Evolutionary conservation across 2,329 filamentous ascomycete species (phyloP), one percentile per base, ranked within the genome.

Genomic region (Bertia moriformis): DNA sequence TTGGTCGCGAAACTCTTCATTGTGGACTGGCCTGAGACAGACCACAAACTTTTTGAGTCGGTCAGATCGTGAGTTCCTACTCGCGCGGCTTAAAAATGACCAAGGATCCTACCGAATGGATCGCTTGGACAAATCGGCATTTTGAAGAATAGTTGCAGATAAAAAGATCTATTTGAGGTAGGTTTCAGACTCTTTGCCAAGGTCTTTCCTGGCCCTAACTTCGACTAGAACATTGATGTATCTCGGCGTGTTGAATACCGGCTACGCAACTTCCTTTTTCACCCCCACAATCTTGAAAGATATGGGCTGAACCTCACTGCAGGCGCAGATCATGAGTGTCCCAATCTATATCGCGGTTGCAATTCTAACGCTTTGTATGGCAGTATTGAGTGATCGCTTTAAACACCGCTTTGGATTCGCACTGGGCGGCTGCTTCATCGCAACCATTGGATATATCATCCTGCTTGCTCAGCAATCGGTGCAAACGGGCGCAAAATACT

Each of bases 401-500:
- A 64, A 60, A 30, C 65, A 67, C 42, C 66, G 72, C 0, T 75
- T 66, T 43, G 56, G 57, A 10, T 77, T 75, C 55, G 66, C 67
- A 24, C 59, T 76, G 13, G 46, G 55, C 3, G 69, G 69, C 7
- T 62, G 66, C 38, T 44, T 55, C 17, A 56, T 75, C 38, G 62
- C 67, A 10, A 65, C 65, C 1, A 51, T 67, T 19, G 73, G 73
- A 12, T 78, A 73, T 51, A 60, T 65, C 40, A 63, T 77, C 27
- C 62, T 77, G 18, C 59, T 77, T 0, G 54, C 53, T 42, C 69
- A 68, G 44, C 51, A 54, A 1, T 53, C 56, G 10, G 49, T 72
- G 3, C 58, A 66, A 0, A 60, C 68, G 13, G 61, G 60, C 3
- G 64, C 62, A 1, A 61, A 63, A 38, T 75, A 75, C 52, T 65